Percentiles rank a stretch among this genome's conserved stretches.
phyloP scores from a whole-genome alignment of 306 rosid genomes.

The Acacia acuminata region DNA sequence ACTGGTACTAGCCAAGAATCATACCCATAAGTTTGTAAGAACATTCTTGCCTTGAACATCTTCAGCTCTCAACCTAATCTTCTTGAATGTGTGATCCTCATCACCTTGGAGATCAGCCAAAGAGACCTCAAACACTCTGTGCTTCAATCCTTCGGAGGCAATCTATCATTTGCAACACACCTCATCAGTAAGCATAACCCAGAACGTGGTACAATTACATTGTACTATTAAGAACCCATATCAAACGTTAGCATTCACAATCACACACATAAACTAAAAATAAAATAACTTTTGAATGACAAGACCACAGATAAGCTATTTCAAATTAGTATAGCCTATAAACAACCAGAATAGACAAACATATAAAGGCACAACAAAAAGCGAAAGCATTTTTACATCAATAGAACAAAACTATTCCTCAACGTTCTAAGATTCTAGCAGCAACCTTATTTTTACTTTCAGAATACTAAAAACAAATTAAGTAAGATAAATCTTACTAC shows the following conservation, averaged over 20 bases:
- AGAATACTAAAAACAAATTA: neutral
- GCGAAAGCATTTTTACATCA: neutral
- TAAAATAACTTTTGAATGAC: neutral
- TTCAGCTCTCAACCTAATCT: slow-evolving; percentile 94
- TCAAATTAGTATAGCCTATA: neutral
- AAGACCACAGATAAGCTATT: neutral
- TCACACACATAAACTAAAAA: neutral
- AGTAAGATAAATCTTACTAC: neutral
- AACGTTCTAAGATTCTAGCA: too few relatives aligned
- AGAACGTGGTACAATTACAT: neutral
- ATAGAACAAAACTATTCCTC: neutral
- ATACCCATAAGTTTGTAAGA: slow-evolving; percentile 92
- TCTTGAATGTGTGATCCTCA: slow-evolving; percentile 91
- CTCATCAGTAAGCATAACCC: neutral
- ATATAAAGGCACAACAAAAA: neutral
- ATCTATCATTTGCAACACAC: slow-evolving; percentile 51
- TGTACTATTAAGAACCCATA: neutral
- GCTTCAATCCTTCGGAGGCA: slow-evolving; percentile 96
- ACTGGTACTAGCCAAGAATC: neutral
- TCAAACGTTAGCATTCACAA: neutral
- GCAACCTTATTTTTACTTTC: too few relatives aligned
- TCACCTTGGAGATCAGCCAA: slow-evolving; percentile 94
- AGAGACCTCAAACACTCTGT: slow-evolving; percentile 87
- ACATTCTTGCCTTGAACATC: slow-evolving; percentile 93
- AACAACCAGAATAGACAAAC: neutral